Base-by-base conservation (phyloP, 306 rosid species). In the Cicer cuneatum region DNA sequence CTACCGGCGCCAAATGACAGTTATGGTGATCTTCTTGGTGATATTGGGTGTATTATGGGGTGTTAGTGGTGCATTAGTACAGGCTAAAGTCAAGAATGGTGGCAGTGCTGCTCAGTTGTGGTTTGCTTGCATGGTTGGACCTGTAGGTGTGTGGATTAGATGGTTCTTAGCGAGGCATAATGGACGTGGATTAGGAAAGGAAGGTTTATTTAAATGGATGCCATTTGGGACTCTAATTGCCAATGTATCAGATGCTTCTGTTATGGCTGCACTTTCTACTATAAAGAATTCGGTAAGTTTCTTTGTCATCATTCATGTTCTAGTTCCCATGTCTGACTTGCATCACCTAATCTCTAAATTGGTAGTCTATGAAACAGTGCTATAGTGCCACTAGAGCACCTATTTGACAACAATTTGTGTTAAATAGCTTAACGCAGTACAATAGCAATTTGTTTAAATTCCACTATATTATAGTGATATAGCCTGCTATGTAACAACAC, bases 121-220 rank as follows among this genome's bases (percentile, higher is more conserved):
- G 96, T 53, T 94, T 71, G 97, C 86, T 42, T 91, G 97, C 86
- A 58, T 91, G 67, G 88, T 94, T 69, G 96, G 97, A 62, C 97
- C 98, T 19, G 9, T 74, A 10, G 97, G 98, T 9, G 97, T 89
- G 68, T 93, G 98, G 98, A 70, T 82, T 53, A 85, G 93, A 83
- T 91, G 98, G 98, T 91, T 88, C 92, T 84, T 93, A 49, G 97
- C 98, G 7, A 69, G 98, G 13, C 78, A 89, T 14, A 93, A 93
- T 24, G 98, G 95, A 15, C 91, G 82, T 3, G 98, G 95, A 10
- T 53, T 91, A 16, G 97, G 98, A 68, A 90, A 8, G 47, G 58
- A 15, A 7, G 85, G 83, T 56, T 42, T 72, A 76, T 59, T 83
- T 56, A 87, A 85, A 80, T 90, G 98, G 98, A 60, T 94, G 65